Evolutionary conservation across 202 grass and related monocot species (phyloP).

Genomic region (Musa balbisiana): DNA sequence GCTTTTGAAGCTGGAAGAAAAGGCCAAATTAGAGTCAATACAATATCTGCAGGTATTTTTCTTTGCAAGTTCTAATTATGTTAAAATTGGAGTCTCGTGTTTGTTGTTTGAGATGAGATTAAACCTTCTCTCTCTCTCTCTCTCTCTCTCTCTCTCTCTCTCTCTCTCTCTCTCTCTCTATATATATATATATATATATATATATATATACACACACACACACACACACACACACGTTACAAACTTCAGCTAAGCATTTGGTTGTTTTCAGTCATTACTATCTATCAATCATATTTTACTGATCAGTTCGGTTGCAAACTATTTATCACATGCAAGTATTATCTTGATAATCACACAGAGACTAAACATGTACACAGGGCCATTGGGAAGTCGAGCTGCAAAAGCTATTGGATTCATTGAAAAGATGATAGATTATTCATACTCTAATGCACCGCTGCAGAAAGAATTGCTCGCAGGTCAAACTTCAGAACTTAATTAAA

Average conservation of each 20-base stretch:
- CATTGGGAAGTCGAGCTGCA: constrained; percentile 77
- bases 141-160: too few species aligned
- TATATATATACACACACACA: too few species aligned
- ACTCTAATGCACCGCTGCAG: constrained; percentile 72
- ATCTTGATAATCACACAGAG: not conserved
- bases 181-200: too few species aligned
- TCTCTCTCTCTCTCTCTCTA: too few species aligned
- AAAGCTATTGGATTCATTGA: constrained; percentile 98
- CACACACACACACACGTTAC: too few species aligned
- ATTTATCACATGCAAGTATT: not conserved
- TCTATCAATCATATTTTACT: not conserved
- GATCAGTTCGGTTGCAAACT: too few species aligned
- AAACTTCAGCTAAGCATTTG: not conserved
- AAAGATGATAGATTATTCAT: constrained; percentile 97
- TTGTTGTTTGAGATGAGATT: not conserved
- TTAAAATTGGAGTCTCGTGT: not conserved
- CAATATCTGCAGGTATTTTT: constrained; percentile 82
- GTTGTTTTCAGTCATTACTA: not conserved
- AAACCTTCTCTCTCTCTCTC: too few species aligned
- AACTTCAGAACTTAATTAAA: not conserved
- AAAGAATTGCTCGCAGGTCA: constrained; percentile 86
- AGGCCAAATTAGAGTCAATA: constrained; percentile 82
- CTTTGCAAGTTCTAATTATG: not conserved
- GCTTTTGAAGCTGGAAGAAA: constrained; percentile 91
- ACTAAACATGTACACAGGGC: constrained; percentile 39